These are phyloP conservation scores for Besnoitia besnoiti DNA, from an alignment of 169 alveolate species.

Conservation along the genomic window DNA sequence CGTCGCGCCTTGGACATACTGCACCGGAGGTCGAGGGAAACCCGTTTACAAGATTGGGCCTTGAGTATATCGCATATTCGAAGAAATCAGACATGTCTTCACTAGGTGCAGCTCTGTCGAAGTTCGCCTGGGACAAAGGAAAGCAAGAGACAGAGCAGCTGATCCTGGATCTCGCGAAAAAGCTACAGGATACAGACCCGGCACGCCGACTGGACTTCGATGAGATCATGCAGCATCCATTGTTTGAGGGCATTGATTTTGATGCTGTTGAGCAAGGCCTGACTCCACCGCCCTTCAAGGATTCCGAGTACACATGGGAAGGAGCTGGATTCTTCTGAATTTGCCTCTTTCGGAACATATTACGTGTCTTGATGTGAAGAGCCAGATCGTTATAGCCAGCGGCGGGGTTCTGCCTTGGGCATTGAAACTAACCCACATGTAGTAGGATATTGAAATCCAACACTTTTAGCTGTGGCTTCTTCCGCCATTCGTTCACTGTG, in stretches of 20 bases:
- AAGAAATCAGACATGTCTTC: background rate
- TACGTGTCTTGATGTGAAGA: too few species aligned
- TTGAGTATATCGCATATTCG: background rate
- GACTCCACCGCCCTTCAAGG: conserved; percentile 15
- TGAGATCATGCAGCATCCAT: background rate
- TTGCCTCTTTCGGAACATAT: too few species aligned
- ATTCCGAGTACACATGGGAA: too few species aligned
- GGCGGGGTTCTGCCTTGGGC: too few species aligned
- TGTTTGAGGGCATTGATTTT: background rate
- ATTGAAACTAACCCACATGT: too few species aligned
- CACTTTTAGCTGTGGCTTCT: too few species aligned
- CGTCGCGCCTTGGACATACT: background rate
- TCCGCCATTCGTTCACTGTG: too few species aligned
- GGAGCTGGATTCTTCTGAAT: too few species aligned
- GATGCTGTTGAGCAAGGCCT: background rate
- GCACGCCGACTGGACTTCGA: background rate
- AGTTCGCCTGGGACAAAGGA: background rate
- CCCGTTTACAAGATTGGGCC: too few species aligned
- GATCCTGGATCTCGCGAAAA: background rate
- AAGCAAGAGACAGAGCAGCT: background rate
- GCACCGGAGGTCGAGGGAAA: conserved; percentile 31
- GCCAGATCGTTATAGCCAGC: too few species aligned
- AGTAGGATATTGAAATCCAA: too few species aligned
- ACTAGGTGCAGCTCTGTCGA: background rate
- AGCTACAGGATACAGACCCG: background rate